Evolutionary conservation across 106 monocot genomes (phyloP), one percentile per base, ranked within the genome.

Genomic region (Platanthera guangdongensis): DNA sequence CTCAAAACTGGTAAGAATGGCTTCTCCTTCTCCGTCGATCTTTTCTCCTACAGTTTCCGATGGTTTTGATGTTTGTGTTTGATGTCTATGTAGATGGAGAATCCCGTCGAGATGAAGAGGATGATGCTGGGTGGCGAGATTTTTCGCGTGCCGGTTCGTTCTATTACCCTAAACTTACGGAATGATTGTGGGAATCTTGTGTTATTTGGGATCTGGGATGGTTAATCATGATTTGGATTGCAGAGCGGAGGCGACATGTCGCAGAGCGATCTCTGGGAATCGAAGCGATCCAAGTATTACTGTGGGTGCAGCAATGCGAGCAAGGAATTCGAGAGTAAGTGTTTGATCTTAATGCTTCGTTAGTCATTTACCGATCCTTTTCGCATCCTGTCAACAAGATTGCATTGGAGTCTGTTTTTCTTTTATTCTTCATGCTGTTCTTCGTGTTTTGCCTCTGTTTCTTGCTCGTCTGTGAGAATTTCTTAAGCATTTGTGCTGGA

Each of bases 271-370:
- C 45, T 71, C 47, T 71, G 70, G 70, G 70, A 71, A 48, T 77
- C 65, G 50, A 77, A 64, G 5, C 48, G n/a, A 19, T 50, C 50
- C 0, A 7, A 65, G 9, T 64, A 54, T 50, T 48, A 50, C 15
- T 65, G 9, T 49, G 48, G 48, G 13, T 77, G 65, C 28, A 74
- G 52, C 74, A 74, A 74, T 74, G 74, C 74, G 50, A 74, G 53
- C 74, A 51, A 52, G 46, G 74, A 74, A 19, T 74, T 74, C 30
- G 53, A 74, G 30, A 53, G 74, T 74, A 72, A 72, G 51, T 72
- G 47, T 49, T 51, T 7, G 50, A 18, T 51, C 50, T 19, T 28
- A 22, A 28, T 65, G 6, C 8, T 11, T 65, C 64, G 15, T 65
- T 21, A 7, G 5, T 19, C 22, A 25, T 65, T 28, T 13, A 13